Evolutionary conservation across 192 early-diverging fungal species (phyloP), one percentile per base, ranked within the genome.

Genomic region (Podila epicladia): DNA sequence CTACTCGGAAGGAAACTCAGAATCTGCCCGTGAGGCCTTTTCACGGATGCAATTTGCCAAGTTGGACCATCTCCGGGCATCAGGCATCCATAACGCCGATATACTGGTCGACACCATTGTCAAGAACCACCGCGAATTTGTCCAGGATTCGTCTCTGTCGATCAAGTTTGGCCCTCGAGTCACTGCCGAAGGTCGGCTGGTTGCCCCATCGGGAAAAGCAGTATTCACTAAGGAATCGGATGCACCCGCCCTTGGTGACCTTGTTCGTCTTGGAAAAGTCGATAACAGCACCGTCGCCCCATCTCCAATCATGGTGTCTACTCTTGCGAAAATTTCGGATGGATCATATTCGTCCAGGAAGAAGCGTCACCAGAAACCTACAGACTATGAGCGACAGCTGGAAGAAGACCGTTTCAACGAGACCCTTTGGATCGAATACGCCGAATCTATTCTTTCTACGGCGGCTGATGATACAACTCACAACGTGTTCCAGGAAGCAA

Each of bases 111-210:
- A 80, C 32, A 49, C 66, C 5, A 80, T 80, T 22, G 67, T 73
- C 29, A 69, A 72, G 31, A 37, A 35, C 29, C 77, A 80, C 38
- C 71, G 63, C n/a, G 77, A 72, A 2, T 69, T 73, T 37, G 31
- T 72, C 13, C 63, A 73, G 11, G 77, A 69, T 31, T 29, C 65
- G 19, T 33, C 65, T 5, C 26, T 53, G 26, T 33, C 60, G 5
- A 53, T 80, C 37, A 80, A 80, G 48, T 80, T 72, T 69, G 71
- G 66, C 8, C 65, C 67, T 3, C 77, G 77, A 61, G 29, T 80
- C 35, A 31, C 31, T 6, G 35, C 58, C 4, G 59, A 29, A 50
- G 59, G 26, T 19, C n/a, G 38, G 31, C 32, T 17, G 37, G 29
- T 26, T n/a, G 4, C 48, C 12, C 53, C 11, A 4, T 57, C 15